These are phyloP conservation scores for Dendryphion nanum DNA, from an alignment of 2,329 filamentous ascomycete genomes.

Conservation along the genomic window DNA sequence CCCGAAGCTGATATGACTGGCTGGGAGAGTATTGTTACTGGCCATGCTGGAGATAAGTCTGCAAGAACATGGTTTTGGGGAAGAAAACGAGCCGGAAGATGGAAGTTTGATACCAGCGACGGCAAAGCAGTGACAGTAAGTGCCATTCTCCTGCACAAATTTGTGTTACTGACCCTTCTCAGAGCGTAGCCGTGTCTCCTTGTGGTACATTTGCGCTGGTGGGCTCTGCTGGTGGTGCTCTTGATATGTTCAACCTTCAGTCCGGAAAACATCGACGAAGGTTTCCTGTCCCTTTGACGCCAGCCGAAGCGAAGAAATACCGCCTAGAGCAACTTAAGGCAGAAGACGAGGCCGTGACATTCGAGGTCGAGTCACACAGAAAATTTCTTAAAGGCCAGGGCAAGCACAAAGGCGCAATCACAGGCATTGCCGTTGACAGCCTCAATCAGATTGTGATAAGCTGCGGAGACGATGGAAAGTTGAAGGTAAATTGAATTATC, in stretches of 20 bases:
- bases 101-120: conserved; percentile 87
- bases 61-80: conserved; percentile 99
- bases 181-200: conserved; percentile 81
- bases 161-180: conserved; percentile 33
- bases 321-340: conserved; percentile 64
- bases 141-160: no score
- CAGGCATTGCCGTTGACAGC: conserved; percentile 84
- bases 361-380: conserved; percentile 40
- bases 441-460: conserved; percentile 84
- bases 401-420: conserved; percentile 78
- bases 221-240: conserved; percentile 76
- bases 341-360: conserved; percentile 49
- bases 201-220: conserved; percentile 93
- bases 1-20: conserved; percentile 77
- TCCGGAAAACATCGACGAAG: conserved; percentile 85
- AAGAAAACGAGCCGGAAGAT: conserved; percentile 85
- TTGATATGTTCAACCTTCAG: conserved; percentile 97
- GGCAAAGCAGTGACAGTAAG: conserved; percentile 66
- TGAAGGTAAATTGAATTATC: conserved; percentile 58
- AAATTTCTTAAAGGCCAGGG: conserved; percentile 55
- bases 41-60: conserved; percentile 78
- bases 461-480: conserved; percentile 83
- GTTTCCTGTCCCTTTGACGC: conserved; percentile 78
- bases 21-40: conserved; percentile 96
- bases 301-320: conserved; percentile 73